Evolutionary conservation across 23 red algal species (phyloP).

Genomic region (Chondrus crispus): DNA sequence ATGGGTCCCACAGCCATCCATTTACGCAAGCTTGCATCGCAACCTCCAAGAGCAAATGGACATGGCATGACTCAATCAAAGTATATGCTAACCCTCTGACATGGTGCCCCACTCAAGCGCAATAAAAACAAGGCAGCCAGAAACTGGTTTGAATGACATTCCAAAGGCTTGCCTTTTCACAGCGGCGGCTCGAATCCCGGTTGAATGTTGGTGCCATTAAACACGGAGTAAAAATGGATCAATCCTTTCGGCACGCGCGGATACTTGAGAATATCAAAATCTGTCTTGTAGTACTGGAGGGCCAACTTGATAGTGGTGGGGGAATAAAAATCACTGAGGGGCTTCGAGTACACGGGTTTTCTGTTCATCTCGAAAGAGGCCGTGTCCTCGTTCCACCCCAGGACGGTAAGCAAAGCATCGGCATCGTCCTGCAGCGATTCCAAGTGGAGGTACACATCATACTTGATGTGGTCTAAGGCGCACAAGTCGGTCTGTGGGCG

Average conservation of each 20-base stretch:
- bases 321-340: slow-evolving; percentile 8
- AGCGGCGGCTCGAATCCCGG: slow-evolving; percentile 51
- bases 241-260: slow-evolving; percentile 10
- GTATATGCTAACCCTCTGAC: too few species aligned
- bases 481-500: slow-evolving; percentile 71
- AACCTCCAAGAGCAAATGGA: too few species aligned
- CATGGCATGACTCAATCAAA: too few species aligned
- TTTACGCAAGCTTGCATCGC: too few species aligned
- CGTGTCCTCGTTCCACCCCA: slow-evolving; percentile 37
- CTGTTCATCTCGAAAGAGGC: slow-evolving; percentile 15
- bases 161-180: too few species aligned
- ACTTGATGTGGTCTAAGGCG: slow-evolving; percentile 63
- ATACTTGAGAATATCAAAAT: slow-evolving; percentile 43
- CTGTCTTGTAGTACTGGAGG: slow-evolving; percentile 12
- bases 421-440: slow-evolving; percentile 58
- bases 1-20: too few species aligned
- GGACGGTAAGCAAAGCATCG: not conserved
- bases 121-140: too few species aligned
- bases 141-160: too few species aligned
- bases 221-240: slow-evolving; percentile 51
- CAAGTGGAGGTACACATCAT: slow-evolving; percentile 44
- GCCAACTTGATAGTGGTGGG: not conserved
- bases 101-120: too few species aligned
- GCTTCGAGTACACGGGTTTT: slow-evolving; percentile 14
- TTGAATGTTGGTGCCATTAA: slow-evolving; percentile 56